Conservation (phyloP, 23 red algal species). For the Chondrus crispus region DNA sequence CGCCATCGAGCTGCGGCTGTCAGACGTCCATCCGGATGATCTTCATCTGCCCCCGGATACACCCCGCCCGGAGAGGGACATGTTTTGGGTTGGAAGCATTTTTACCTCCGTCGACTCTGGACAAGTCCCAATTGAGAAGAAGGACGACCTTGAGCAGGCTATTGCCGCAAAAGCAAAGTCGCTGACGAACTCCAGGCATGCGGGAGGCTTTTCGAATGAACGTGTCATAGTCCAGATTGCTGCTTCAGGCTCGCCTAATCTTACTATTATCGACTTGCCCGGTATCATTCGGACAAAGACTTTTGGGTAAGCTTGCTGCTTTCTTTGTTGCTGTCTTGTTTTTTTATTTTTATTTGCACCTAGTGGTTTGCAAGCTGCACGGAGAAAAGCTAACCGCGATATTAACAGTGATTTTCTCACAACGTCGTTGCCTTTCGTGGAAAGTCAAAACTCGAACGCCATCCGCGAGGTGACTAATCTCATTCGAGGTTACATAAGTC, state of each 20-base stretch:
- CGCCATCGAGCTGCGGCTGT: slow-evolving; percentile 75
- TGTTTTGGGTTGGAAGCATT: slow-evolving; percentile 27
- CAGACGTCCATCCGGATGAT: slow-evolving; percentile 28
- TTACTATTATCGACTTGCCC: slow-evolving; percentile 93
- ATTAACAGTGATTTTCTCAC: slow-evolving; percentile 63
- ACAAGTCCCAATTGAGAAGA: background rate
- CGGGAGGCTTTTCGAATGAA: slow-evolving; percentile 53
- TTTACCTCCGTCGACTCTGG: slow-evolving; percentile 26
- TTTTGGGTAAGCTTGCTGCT: slow-evolving; percentile 33
- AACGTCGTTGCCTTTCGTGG: slow-evolving; percentile 28
- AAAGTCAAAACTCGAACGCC: slow-evolving; percentile 46
- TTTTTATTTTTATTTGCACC: slow-evolving; percentile 6
- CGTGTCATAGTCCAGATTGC: slow-evolving; percentile 77
- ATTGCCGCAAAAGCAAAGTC: slow-evolving; percentile 36
- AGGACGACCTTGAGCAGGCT: slow-evolving; percentile 41
- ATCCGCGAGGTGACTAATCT: slow-evolving; percentile 39
- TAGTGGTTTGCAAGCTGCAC: background rate
- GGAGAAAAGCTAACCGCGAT: slow-evolving; percentile 2
- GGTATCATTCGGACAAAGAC: slow-evolving; percentile 80
- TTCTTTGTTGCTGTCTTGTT: background rate
- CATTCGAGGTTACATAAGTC: background rate
- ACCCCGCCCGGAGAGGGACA: slow-evolving; percentile 13
- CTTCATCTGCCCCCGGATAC: slow-evolving; percentile 25
- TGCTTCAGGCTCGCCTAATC: slow-evolving; percentile 72
- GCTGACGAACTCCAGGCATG: slow-evolving; percentile 4